phyloP scores from a whole-genome alignment of 352 stramenopile genomes.

The Phytophthora multivora region DNA sequence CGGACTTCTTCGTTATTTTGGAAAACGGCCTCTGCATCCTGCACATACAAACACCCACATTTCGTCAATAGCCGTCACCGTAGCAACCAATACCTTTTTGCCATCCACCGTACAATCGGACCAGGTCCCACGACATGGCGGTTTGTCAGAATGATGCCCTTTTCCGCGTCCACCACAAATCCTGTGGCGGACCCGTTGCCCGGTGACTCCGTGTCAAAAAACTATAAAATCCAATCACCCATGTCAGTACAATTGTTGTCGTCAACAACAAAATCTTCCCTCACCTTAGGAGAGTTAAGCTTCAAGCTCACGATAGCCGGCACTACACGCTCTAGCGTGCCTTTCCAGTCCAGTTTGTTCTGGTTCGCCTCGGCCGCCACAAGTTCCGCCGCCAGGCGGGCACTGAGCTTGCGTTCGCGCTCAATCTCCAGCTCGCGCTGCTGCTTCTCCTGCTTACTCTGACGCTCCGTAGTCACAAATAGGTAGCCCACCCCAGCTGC shows the following conservation, averaged over 20 bases:
- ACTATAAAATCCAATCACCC: constrained; percentile 49
- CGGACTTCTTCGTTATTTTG: constrained; percentile 94
- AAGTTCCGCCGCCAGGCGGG: constrained; percentile 65
- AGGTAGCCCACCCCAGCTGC: constrained; percentile 55
- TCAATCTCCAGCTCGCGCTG: constrained; percentile 69
- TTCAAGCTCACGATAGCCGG: constrained; percentile 89
- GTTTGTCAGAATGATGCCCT: constrained; percentile 93
- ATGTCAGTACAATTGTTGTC: constrained; percentile 10
- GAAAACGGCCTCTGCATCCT: constrained; percentile 91
- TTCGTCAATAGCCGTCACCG: not conserved
- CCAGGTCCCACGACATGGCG: constrained; percentile 90
- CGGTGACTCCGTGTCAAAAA: constrained; percentile 90
- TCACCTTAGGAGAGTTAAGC: constrained; percentile 86
- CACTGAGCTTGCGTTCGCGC: constrained; percentile 66
- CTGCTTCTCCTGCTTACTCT: constrained; percentile 56
- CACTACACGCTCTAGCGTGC: constrained; percentile 83
- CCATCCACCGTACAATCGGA: constrained; percentile 63
- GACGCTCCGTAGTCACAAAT: constrained; percentile 45
- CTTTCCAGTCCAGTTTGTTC: constrained; percentile 80
- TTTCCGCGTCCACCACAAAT: constrained; percentile 92
- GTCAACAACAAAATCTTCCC: not conserved
- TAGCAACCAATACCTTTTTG: not conserved
- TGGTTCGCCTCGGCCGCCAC: constrained; percentile 71
- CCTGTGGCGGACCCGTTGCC: constrained; percentile 91
- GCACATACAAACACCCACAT: constrained; percentile 5